These are phyloP conservation scores for sunflower (Helianthus annuus) DNA, from an alignment of 129 eudicot species.

Conservation along the genomic window HanXRQr2.0-SUNRISE NC_035449.2:193589313-193589812, in stretches of 20 bases:
- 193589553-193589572: not conserved
- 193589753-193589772: not conserved
- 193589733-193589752: conserved; percentile 5
- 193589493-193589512: not conserved
- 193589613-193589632: not conserved
- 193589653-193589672: not conserved
- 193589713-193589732: not conserved
- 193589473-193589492: not conserved
- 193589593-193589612: not conserved
- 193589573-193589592: not conserved
- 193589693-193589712: conserved; percentile 26
- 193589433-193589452: no score
- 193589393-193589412: no score
- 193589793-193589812: not conserved
- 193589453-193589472: no score
- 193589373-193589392: no score
- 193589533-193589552: not conserved
- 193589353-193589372: no score
- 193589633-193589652: not conserved
- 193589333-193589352: not conserved
- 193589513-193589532: not conserved
- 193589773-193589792: not conserved
- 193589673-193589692: not conserved
- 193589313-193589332: not conserved
- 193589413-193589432: no score